Conservation (phyloP, 495 filamentous ascomycete species). For the Penicillium roqueforti region DNA sequence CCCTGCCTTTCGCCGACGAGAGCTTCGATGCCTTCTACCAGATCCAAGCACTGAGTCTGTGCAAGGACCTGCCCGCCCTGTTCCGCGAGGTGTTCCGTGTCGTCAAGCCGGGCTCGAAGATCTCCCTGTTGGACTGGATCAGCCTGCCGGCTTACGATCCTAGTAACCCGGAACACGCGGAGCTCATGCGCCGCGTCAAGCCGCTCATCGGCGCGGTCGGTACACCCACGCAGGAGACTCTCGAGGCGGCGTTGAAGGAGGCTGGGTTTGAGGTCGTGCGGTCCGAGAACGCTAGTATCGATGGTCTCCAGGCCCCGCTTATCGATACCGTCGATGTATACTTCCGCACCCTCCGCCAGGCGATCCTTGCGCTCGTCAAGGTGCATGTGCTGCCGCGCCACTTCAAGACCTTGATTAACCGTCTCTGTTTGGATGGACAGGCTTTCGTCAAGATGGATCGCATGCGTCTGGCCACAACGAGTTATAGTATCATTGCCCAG, state of each 20-base stretch:
- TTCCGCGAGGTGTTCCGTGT: slow-evolving; percentile 55
- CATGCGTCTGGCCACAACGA: slow-evolving; percentile 56
- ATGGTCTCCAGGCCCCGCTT: slow-evolving; percentile 54
- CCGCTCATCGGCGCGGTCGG: slow-evolving; percentile 61
- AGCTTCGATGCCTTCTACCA: slow-evolving; percentile 62
- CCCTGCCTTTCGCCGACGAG: slow-evolving; percentile 52
- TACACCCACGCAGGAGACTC: slow-evolving; percentile 52
- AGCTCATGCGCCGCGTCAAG: slow-evolving; percentile 59
- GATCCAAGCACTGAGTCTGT: slow-evolving; percentile 59
- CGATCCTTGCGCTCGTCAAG: slow-evolving; percentile 51
- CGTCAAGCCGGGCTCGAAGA: slow-evolving; percentile 53
- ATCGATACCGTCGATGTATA: slow-evolving; percentile 59
- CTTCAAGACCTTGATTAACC: slow-evolving; percentile 60
- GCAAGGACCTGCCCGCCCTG: slow-evolving; percentile 50
- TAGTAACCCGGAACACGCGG: slow-evolving; percentile 49
- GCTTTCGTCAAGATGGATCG: slow-evolving; percentile 62
- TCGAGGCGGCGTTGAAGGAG: slow-evolving; percentile 48
- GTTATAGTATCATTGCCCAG: slow-evolving; percentile 57
- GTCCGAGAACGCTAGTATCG: slow-evolving; percentile 56
- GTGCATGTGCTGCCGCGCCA: slow-evolving; percentile 51
- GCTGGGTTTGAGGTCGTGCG: slow-evolving; percentile 52
- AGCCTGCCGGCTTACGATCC: slow-evolving; percentile 53
- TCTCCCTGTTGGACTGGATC: slow-evolving; percentile 58
- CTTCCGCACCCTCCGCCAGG: slow-evolving; percentile 53
- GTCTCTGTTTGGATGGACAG: slow-evolving; percentile 56